Evolutionary conservation across 2,329 filamentous ascomycete species (phyloP), one percentile per base, ranked within the genome.

Genomic region (Corynespora cassiicola): DNA sequence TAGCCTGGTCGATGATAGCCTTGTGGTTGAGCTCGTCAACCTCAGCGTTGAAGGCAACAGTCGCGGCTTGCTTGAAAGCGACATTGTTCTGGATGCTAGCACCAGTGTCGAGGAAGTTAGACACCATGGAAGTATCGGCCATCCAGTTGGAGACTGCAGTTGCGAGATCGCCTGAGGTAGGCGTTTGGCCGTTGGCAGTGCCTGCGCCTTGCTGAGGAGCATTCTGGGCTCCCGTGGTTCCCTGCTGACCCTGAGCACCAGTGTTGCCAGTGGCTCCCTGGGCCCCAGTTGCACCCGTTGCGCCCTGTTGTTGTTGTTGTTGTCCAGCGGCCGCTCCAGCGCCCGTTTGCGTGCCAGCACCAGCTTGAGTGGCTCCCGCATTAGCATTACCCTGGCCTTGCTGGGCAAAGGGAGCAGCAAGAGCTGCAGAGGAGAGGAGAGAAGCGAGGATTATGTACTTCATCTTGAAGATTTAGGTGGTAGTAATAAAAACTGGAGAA

Each of bases 1-100:
- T 56, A 24, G 56, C 58, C 18, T 50, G 47, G 29, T 67, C 65
- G 35, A 67, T 63, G 40, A 63, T 60, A 29, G 61, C 63, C 52
- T 70, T 70, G 47, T 68, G 64, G 39, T 52, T 64, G 30, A 69
- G 59, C 45, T 69, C 65, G 30, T 69, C 65, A 14, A 67, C 63
- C 42, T 69, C 65, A 28, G 65, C 65, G 39, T 66, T 66, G 54
- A 54, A 65, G 11, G 65, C 65, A 10, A 65, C 65, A 7, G 56
- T 54, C 20, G 65, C 65, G 28, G 63, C 63, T 32, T 62, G 57
- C 50, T 65, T 67, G 56, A 69, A 69, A 6, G 52, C 48, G 10
- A 52, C 52, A 31, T 65, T 60, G 52, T 67, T 66, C 46, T 54
- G 50, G 37, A 65, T 65, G 48, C 36, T 52, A 11, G 45, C 39